A percentile compares a stretch with the other conserved stretches of the same genome.
These are phyloP conservation scores for Vanderwaltozyma polyspora DNA, from an alignment of 805 yeast species.

Conservation along the genomic window DNA sequence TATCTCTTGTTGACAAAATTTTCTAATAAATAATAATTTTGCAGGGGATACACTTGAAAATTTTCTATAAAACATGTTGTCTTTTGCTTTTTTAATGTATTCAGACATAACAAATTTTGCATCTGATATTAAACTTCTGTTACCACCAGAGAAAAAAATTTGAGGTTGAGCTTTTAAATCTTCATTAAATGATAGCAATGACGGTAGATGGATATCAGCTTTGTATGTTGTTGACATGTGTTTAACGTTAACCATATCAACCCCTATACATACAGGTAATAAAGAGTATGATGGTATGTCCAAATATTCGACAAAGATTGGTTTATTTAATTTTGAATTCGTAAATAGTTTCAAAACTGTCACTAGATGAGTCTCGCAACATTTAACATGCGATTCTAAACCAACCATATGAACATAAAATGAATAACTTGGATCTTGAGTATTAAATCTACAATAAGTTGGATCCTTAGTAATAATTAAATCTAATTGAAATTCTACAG, in stretches of 20 bases:
- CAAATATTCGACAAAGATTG: conserved; percentile 11
- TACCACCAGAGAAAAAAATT: conserved; percentile 13
- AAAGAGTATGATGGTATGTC: conserved; percentile 14
- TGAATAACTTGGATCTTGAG: neutral
- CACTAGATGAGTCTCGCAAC: conserved; percentile 10
- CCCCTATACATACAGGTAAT: conserved; percentile 16
- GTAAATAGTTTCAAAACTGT: conserved; percentile 9
- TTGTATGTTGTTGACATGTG: conserved; percentile 9
- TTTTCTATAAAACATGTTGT: conserved; percentile 9
- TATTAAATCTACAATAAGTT: conserved; percentile 1
- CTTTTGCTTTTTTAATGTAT: conserved; percentile 4
- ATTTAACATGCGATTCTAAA: conserved; percentile 7
- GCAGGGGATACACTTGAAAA: conserved; percentile 14
- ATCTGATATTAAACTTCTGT: conserved; percentile 10
- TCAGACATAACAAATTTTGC: conserved; percentile 11
- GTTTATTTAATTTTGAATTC: neutral
- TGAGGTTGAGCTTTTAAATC: conserved; percentile 4
- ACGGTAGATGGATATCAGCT: conserved; percentile 13
- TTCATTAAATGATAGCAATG: conserved; percentile 3
- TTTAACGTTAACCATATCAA: conserved; percentile 13
- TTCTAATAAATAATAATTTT: conserved; percentile 15
- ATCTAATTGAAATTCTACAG: conserved; percentile 13
- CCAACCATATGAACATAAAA: conserved; percentile 12
- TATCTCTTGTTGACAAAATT: conserved; percentile 11
- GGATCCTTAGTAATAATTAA: conserved; percentile 7